A percentile compares a stretch with the other conserved stretches of the same genome.
Conservation (phyloP, 768 basidiomycete genomes). For the Phylloporus rhodoxanthus region DNA sequence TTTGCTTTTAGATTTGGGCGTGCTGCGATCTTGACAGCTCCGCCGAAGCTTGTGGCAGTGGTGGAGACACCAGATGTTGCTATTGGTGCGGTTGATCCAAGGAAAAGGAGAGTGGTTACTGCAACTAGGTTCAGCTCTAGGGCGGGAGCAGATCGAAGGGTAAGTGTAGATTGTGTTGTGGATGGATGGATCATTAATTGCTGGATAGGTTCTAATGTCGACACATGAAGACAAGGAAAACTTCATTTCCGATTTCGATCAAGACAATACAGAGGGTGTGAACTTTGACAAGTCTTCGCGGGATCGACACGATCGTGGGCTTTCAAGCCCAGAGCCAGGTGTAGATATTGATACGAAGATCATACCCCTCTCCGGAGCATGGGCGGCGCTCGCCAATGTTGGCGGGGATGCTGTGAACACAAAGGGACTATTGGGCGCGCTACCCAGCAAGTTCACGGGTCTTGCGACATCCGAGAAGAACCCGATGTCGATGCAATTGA, state of each 20-base stretch:
- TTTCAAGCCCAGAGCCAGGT: constrained; percentile 25
- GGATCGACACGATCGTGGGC: constrained; percentile 10
- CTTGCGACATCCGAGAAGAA: constrained; percentile 88
- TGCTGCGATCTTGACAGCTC: constrained; percentile 72
- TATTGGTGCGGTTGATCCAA: constrained; percentile 82
- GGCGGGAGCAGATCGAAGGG: constrained; percentile 75
- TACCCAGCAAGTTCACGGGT: constrained; percentile 68
- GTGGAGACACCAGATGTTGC: constrained; percentile 86
- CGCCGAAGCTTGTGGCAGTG: constrained; percentile 76
- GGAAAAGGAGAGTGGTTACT: constrained; percentile 78
- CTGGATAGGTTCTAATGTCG: constrained; percentile 68
- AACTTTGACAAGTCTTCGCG: constrained; percentile 1
- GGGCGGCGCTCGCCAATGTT: constrained; percentile 58
- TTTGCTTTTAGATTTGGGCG: constrained; percentile 55
- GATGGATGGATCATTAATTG: background rate
- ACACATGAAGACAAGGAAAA: constrained; percentile 62
- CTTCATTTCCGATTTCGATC: constrained; percentile 10
- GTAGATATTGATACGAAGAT: constrained; percentile 65
- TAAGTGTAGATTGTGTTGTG: constrained; percentile 31
- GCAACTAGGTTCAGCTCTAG: constrained; percentile 85
- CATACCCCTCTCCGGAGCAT: constrained; percentile 65
- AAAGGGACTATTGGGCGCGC: constrained; percentile 54
- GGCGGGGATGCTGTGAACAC: constrained; percentile 33
- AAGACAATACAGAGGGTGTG: constrained; percentile 10
- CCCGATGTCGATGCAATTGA: constrained; percentile 90